Base-by-base conservation (phyloP, 169 alveolate genomes). In the Plasmodium reichenowi region DNA sequence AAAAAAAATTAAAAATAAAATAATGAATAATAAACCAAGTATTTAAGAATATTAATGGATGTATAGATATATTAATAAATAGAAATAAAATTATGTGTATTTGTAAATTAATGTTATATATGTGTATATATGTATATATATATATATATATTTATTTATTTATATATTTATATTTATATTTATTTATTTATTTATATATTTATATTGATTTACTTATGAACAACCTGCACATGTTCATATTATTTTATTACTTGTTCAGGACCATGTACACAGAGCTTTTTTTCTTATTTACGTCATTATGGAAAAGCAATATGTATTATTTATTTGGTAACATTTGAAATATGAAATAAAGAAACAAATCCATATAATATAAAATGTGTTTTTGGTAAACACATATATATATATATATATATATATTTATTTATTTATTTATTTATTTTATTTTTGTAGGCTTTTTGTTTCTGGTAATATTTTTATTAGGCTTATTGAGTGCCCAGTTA, bases 291-390 rank as follows among this genome's bases (percentile, higher is more conserved):
- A 93, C 93, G 52, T 88, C 95, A 52, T 70, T 96, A 22, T 96
- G 98, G 98, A 95, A 89, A 43, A 95, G 94, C 66, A 92, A 93
- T 73, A 89, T 95, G 88, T 96, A 96, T 93, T 94, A 93, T 74
- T 88, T 96, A 74, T 94, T 93, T 66, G 96, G 96, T 83, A 62
- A 3, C 9, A 22, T 62, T 20, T 17, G 29, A 12, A 62, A 12
- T 56, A 56, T 56, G 67, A 15, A 71, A 29, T 10, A 29, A 17
- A 9, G 10, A 17, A 5, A 48, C 12, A 24, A 74, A 43, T 20
- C 50, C 29, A 45, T 15, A 62, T 47, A 45, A 70, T 2, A 48
- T 15, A 71, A 45, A 54, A 26, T 7, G 17, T 72, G 20, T 38
- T 38, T 38, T 67, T 15, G 3, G 12, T 5, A 47, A 22, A 59